Conservation (phyloP, 805 yeast genomes). For the Kodamaea laetipori region DNA sequence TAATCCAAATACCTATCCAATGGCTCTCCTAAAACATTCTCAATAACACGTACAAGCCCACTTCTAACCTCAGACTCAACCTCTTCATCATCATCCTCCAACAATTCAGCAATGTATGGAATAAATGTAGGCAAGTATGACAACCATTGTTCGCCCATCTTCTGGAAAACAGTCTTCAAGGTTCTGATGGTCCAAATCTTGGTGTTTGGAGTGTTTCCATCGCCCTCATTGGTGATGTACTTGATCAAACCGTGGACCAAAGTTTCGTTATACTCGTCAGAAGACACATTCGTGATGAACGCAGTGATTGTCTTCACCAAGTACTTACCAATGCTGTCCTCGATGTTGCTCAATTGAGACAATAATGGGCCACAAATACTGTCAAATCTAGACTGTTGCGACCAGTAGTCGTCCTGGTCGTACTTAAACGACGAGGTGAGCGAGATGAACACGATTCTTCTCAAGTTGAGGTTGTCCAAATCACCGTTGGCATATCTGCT, state of each 20-base stretch:
- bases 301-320: conserved; percentile 79
- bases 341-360: conserved; percentile 66
- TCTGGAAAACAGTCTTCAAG: conserved; percentile 79
- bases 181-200: conserved; percentile 81
- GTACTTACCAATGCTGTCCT: conserved; percentile 74
- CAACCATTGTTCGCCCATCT: conserved; percentile 95
- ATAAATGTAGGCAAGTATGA: conserved; percentile 88
- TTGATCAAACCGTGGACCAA: conserved; percentile 47
- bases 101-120: conserved; percentile 90
- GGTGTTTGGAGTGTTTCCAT: conserved; percentile 59
- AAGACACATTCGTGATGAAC: conserved; percentile 67
- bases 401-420: conserved; percentile 96
- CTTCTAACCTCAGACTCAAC: conserved; percentile 90
- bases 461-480: conserved; percentile 51
- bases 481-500: conserved; percentile 48
- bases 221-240: conserved; percentile 48
- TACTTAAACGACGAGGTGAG: conserved; percentile 79
- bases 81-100: conserved; percentile 93
- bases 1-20: conserved; percentile 75
- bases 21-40: conserved; percentile 91
- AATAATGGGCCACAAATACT: conserved; percentile 63
- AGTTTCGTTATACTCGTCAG: conserved; percentile 69
- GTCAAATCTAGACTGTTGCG: conserved; percentile 80
- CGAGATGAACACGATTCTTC: conserved; percentile 73
- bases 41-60: conserved; percentile 88